Percentiles rank a stretch among this genome's conserved stretches.
Evolutionary conservation across 495 filamentous ascomycete species (phyloP).

Genomic region (Glonium stellatum): DNA sequence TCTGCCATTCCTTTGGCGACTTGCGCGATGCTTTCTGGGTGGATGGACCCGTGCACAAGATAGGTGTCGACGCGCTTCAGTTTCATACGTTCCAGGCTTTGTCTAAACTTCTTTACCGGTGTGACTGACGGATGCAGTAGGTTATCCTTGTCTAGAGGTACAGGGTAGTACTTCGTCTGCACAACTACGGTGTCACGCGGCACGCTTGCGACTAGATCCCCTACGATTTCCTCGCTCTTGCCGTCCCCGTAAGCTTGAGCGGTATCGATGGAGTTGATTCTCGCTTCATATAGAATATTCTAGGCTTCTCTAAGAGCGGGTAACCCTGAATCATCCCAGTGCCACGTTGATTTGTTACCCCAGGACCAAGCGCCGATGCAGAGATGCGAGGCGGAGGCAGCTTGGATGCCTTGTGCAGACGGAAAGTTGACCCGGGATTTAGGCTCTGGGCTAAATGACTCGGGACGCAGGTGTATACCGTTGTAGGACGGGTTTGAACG

Average conservation of each 20-base stretch:
- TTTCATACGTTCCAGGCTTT: slow-evolving; percentile 15
- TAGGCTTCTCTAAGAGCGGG: slow-evolving; percentile 36
- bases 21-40: slow-evolving; percentile 13
- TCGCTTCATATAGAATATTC: slow-evolving; percentile 28
- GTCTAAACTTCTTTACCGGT: slow-evolving; percentile 18
- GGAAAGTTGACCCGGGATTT: slow-evolving; percentile 3
- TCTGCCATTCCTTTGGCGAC: slow-evolving; percentile 32
- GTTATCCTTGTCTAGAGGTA: slow-evolving; percentile 20
- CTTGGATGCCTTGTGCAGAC: slow-evolving; percentile 23
- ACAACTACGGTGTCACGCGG: slow-evolving; percentile 31
- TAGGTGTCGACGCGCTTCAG: slow-evolving; percentile 27
- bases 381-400: slow-evolving; percentile 33
- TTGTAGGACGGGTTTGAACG: neutral
- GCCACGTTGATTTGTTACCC: slow-evolving; percentile 41
- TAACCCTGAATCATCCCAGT: slow-evolving; percentile 33
- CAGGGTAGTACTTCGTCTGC: slow-evolving; percentile 25
- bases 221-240: slow-evolving; percentile 38
- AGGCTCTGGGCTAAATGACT: slow-evolving; percentile 18
- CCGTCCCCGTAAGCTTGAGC: slow-evolving; percentile 40
- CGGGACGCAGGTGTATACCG: slow-evolving; percentile 5
- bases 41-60: slow-evolving; percentile 28
- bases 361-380: slow-evolving; percentile 41
- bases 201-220: slow-evolving; percentile 34
- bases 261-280: slow-evolving; percentile 40
- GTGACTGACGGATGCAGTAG: slow-evolving; percentile 12